Conservation (phyloP, 176 grass and related monocot species). For the Oryza longistaminata region DNA sequence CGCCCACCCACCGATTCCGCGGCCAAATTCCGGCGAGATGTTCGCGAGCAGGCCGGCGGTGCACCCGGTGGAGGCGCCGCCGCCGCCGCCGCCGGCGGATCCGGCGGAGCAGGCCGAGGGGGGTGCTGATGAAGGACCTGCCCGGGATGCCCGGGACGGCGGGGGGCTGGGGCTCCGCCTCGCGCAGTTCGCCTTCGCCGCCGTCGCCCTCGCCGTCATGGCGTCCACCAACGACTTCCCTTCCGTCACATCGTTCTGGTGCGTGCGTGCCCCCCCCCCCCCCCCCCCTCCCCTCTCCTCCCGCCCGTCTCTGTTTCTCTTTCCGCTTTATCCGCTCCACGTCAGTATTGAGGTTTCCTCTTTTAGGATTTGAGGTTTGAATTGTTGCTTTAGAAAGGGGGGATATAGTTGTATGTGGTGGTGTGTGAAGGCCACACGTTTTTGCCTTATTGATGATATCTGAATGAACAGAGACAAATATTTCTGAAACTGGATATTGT, state of each 20-base stretch:
- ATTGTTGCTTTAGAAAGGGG: conserved; percentile 24
- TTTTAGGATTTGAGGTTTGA: not conserved
- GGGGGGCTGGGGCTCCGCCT: conserved; percentile 67
- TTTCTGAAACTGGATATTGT: not conserved
- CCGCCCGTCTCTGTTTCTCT: not conserved
- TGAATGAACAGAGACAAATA: not conserved
- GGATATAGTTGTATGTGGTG: not conserved
- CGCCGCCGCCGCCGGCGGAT: conserved; percentile 56
- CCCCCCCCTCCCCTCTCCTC: too few relatives aligned
- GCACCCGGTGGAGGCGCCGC: conserved; percentile 92
- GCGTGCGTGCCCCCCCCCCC: not conserved
- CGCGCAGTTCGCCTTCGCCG: conserved; percentile 72
- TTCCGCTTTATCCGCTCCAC: not conserved
- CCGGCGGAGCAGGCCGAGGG: conserved; percentile 56
- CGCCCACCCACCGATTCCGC: not conserved
- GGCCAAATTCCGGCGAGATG: conserved; percentile 40
- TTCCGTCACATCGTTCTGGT: conserved; percentile 85
- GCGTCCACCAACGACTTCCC: conserved; percentile 77
- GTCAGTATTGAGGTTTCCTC: not conserved
- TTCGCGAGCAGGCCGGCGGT: conserved; percentile 81
- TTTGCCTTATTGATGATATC: not conserved
- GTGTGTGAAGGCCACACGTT: not conserved
- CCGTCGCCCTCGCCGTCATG: conserved; percentile 68
- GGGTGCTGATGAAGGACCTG: conserved; percentile 83
- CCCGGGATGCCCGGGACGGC: conserved; percentile 84